Conservation (phyloP, 2,329 filamentous ascomycete species). For the Proliferodiscus dingleyae region DNA sequence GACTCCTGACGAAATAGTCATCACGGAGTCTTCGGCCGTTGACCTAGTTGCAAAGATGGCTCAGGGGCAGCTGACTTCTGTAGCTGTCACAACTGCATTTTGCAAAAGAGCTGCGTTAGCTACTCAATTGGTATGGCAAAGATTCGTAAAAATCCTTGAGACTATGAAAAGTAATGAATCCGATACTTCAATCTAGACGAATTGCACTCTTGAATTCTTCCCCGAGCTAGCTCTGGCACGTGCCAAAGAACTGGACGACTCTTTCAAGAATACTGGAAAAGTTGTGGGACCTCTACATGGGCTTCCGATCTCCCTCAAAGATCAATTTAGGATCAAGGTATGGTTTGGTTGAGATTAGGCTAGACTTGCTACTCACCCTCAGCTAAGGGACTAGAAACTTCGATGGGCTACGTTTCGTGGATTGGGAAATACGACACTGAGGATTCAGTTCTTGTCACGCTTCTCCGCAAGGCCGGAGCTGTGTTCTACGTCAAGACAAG, state of each 20-base stretch:
- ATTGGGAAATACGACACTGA: slow-evolving; percentile 69
- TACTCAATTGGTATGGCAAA: slow-evolving; percentile 39
- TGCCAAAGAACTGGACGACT: slow-evolving; percentile 42
- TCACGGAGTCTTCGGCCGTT: slow-evolving; percentile 25
- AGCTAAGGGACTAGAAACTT: slow-evolving; percentile 43
- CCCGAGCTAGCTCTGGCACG: slow-evolving; percentile 41
- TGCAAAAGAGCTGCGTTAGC: slow-evolving; percentile 45
- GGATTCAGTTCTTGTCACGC: slow-evolving; percentile 63
- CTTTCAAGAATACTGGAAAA: slow-evolving; percentile 34
- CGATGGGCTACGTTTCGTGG: slow-evolving; percentile 64
- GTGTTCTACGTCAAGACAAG: slow-evolving; percentile 92
- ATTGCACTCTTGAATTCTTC: slow-evolving; percentile 42
- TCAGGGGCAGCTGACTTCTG: slow-evolving; percentile 21
- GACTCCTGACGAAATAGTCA: slow-evolving; percentile 21
- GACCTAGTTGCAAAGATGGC: slow-evolving; percentile 24
- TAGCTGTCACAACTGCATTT: slow-evolving; percentile 41
- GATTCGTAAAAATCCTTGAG: too few species aligned
- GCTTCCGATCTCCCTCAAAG: slow-evolving; percentile 53
- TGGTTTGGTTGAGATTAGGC: slow-evolving; percentile 8
- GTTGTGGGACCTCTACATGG: slow-evolving; percentile 58
- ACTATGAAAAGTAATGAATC: not conserved
- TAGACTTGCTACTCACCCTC: not conserved
- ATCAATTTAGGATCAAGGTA: slow-evolving; percentile 56
- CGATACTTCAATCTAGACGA: slow-evolving; percentile 15
- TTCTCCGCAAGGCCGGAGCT: slow-evolving; percentile 58